These are phyloP conservation scores for Fusarium sambucinum DNA, from an alignment of 2,329 filamentous ascomycete genomes.

Conservation along the genomic window DNA sequence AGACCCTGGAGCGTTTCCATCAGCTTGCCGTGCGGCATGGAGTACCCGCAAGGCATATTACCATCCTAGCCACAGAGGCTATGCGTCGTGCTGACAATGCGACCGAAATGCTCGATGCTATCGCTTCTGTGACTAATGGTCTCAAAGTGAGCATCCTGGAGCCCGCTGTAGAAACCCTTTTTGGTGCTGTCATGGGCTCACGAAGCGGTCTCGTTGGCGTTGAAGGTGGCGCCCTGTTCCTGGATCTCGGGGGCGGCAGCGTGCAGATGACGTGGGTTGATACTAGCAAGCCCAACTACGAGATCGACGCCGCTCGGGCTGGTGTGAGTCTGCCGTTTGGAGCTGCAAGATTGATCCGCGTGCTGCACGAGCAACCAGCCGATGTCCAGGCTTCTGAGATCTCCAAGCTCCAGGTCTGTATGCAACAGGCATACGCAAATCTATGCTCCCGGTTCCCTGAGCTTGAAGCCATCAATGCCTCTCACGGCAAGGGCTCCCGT, in stretches of 20 bases:
- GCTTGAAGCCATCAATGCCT: constrained; percentile 58
- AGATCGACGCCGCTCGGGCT: constrained; percentile 63
- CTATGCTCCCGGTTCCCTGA: constrained; percentile 62
- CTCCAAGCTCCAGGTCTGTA: constrained; percentile 66
- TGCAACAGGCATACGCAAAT: constrained; percentile 70
- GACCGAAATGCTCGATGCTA: constrained; percentile 72
- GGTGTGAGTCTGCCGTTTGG: constrained; percentile 72
- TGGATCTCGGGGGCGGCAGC: constrained; percentile 84
- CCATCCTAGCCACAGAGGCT: constrained; percentile 88
- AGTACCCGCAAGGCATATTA: constrained; percentile 74
- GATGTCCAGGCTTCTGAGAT: constrained; percentile 61
- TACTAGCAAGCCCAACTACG: constrained; percentile 61
- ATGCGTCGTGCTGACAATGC: constrained; percentile 85
- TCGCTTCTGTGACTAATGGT: constrained; percentile 70
- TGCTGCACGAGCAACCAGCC: constrained; percentile 58
- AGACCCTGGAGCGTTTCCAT: constrained; percentile 77
- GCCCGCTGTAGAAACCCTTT: constrained; percentile 83
- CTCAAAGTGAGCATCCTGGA: constrained; percentile 79
- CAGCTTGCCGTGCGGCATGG: constrained; percentile 76
- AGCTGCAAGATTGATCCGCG: constrained; percentile 67
- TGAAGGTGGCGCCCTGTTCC: constrained; percentile 75
- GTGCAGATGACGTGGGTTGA: constrained; percentile 75
- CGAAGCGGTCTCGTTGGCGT: constrained; percentile 78
- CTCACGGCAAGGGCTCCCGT: constrained; percentile 55
- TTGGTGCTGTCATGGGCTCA: constrained; percentile 83